A percentile compares a stretch with the other conserved stretches of the same genome.
Conservation (phyloP, 306 rosid species). For the Vigna unguiculata region DNA sequence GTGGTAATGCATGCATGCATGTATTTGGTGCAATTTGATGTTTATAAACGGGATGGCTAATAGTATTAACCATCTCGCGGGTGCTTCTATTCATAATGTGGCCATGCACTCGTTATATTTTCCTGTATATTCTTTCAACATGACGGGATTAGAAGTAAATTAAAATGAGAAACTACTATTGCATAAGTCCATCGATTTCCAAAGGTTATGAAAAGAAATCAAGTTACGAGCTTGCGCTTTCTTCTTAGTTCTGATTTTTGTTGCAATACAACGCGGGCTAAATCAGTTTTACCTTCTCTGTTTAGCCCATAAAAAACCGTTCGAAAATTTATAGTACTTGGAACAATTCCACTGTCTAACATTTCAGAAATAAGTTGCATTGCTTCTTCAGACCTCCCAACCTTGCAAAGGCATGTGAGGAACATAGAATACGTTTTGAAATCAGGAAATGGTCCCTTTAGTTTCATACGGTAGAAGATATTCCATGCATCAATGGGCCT, state of each 20-base stretch:
- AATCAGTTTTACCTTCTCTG: conserved; percentile 79
- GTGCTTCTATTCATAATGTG: not conserved
- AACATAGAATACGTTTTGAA: conserved; percentile 82
- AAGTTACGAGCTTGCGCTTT: conserved; percentile 64
- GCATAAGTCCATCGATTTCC: not conserved
- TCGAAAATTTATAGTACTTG: conserved; percentile 76
- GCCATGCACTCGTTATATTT: not conserved
- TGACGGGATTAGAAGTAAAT: not conserved
- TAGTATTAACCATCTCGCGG: not conserved
- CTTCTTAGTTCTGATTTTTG: conserved; percentile 62
- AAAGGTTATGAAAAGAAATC: conserved; percentile 15
- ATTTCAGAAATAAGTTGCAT: conserved; percentile 67
- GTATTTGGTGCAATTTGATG: conserved; percentile 16
- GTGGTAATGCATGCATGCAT: not conserved
- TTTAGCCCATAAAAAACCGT: conserved; percentile 78
- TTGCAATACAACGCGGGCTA: conserved; percentile 69
- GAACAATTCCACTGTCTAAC: conserved; percentile 72
- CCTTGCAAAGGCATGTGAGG: conserved; percentile 68
- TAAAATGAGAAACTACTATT: not conserved
- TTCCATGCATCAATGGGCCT: conserved; percentile 73
- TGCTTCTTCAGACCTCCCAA: conserved; percentile 86
- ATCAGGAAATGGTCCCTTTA: conserved; percentile 83
- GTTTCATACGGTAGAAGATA: conserved; percentile 67
- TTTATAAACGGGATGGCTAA: not conserved
- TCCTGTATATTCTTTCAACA: not conserved